Evolutionary conservation across 441 rosid genomes (phyloP), one percentile per base, ranked within the genome.

Genomic region (Populus hybrid): DNA sequence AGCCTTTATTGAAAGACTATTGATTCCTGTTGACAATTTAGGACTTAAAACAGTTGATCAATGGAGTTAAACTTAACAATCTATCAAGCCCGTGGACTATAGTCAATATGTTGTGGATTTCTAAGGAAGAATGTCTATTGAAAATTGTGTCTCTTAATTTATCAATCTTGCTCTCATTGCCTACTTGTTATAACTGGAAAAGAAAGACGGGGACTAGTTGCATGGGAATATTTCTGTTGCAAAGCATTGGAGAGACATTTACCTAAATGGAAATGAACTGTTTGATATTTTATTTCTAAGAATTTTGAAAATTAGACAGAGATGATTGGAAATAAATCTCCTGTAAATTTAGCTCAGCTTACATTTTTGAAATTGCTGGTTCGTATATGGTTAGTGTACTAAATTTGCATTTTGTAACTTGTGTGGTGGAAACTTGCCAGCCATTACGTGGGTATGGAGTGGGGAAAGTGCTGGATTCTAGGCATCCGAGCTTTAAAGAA

Each of bases 381-480:
- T 57, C 9, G 21, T 20, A 57, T 20, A 57, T 57, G 63, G 8
- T 20, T 57, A 2, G 63, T 57, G 63, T 57, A 0, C 21, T 57
- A 57, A 6, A 20, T 57, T 57, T 57, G 63, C 63, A 57, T 57
- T 2, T 20, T 57, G 21, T 20, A 57, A 18, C 23, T 20, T 18
- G 63, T 57, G 63, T 57, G 63, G 63, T 57, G 63, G 23, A 57
- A 57, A 57, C 63, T 20, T 57, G 76, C 83, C 75, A 92, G 95
- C 83, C 88, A 34, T 73, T 92, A 9, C 79, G 80, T 80, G 93
- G 97, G 77, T 87, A 85, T 46, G 98, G 92, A 53, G 81, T 94
- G 75, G 86, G 87, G 6, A 87, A 79, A 69, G 97, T 94, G 63
- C 57, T 94, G 73, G 90, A 88, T 73, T 92, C 98, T 14, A 90